Evolutionary conservation across 2,329 filamentous ascomycete species (phyloP), one percentile per base, ranked within the genome.

Genomic region (Lachnum nothofagi): DNA sequence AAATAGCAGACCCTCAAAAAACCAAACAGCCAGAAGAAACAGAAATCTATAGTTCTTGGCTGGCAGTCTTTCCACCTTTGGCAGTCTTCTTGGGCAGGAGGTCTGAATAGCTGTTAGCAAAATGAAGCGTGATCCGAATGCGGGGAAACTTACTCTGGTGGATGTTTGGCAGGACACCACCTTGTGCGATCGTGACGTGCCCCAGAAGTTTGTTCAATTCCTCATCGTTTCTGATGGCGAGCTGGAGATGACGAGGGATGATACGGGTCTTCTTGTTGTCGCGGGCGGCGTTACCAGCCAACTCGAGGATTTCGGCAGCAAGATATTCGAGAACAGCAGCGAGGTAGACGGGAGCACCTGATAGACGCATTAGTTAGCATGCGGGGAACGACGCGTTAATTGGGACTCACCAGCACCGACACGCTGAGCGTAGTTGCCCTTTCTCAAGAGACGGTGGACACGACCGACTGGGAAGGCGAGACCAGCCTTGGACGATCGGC

Each of bases 251-350:
- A 74, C 93, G 90, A 60, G 93, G 93, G 55, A 97, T 98, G 78
- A 98, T 98, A 86, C 93, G 91, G 60, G 91, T 98, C 87, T 97
- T 97, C 88, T 98, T 98, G 85, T 97, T 96, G 78, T 98, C 93
- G 65, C 93, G 91, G 58, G 93, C 93, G 66, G 93, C 93, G 74
- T 98, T 98, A 65, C 93, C 93, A 72, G 93, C 93, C 76, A 98
- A 78, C 77, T 98, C 93, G 68, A 98, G 90, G 65, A 98, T 96
- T 79, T 98, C 93, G 61, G 93, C 93, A 63, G 93, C 91, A 52
- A 98, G 86, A 72, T 98, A 98, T 77, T 98, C 93, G 42, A 98
- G 89, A 48, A 98, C 93, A 48, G 91, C 91, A 60, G 91, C 91
- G 59, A 97, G 86, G 73, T 97, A 97, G 68, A 97, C 91, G 59